Evolutionary conservation across 768 basidiomycete species (phyloP), one percentile per base, ranked within the genome.

Genomic region (Agaricus blazei): DNA sequence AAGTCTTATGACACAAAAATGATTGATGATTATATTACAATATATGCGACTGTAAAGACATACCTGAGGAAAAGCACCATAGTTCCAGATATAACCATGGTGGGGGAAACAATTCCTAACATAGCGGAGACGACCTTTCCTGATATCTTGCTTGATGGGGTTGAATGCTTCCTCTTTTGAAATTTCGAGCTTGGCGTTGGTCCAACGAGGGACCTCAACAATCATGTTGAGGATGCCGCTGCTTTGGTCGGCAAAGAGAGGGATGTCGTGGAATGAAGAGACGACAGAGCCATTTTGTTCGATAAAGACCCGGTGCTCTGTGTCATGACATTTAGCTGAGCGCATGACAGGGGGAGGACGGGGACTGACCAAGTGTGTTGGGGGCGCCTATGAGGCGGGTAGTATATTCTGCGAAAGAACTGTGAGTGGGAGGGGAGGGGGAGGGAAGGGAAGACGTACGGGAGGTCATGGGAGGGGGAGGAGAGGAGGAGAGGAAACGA

Each of bases 41-140:
- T 27, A 52, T 52, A 31, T 52, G 50, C 24, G 38, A 28, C 19
- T 27, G 6, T 37, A 36, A 42, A 15, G 42, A 66, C 83, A 47
- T 54, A 88, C 93, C 84, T 96, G 93, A 59, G 96, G 96, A 85
- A 99, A 97, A 57, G 95, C 94, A 65, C 96, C 96, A 68, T 99
- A 99, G 82, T 99, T 99, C 97, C 97, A 99, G 79, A 99, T 94
- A 81, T 98, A 95, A 37, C 97, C 96, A 70, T 98, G 95, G 79
- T 99, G 97, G 63, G 97, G 97, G 90, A 99, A 99, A 75, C 97
- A 98, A 82, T 98, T 98, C 75, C 97, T 88, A 63, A 99, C 97
- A 73, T 81, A 98, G 65, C 97, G 90, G 71, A 98, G 76, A 67
- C 89, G 91, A 65, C 93, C 93, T 75, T 92, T 93, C 78, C 97